Evolutionary conservation across 2,329 filamentous ascomycete species (phyloP).

Genomic region (Ophiocordyceps unilateralis): DNA sequence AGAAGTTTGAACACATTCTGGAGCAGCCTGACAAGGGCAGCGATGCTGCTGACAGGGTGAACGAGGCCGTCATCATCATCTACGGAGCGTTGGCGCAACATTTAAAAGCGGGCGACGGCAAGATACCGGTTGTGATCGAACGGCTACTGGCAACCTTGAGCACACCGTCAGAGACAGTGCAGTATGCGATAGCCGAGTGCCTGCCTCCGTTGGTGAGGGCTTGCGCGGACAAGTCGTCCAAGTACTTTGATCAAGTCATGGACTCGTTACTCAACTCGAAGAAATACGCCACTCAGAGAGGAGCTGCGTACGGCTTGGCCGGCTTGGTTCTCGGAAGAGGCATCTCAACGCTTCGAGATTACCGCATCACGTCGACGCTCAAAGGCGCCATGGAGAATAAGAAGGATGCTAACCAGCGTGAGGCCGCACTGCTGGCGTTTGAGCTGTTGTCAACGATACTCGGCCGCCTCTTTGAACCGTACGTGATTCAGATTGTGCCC

Average conservation of each 20-base stretch:
- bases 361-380: constrained; percentile 68
- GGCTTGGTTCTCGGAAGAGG: constrained; percentile 83
- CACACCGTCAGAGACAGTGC: constrained; percentile 90
- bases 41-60: constrained; percentile 71
- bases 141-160: constrained; percentile 73
- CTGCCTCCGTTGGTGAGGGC: constrained; percentile 78
- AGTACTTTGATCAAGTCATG: constrained; percentile 66
- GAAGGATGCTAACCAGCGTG: constrained; percentile 75
- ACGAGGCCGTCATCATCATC: constrained; percentile 93
- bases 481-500: constrained; percentile 88
- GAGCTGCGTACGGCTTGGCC: constrained; percentile 85
- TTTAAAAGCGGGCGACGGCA: constrained; percentile 66
- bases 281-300: constrained; percentile 81
- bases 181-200: constrained; percentile 90
- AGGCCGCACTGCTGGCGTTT: constrained; percentile 77
- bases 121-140: constrained; percentile 76
- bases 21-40: constrained; percentile 70
- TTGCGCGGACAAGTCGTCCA: constrained; percentile 57
- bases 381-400: constrained; percentile 83
- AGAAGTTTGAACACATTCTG: constrained; percentile 75
- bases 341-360: constrained; percentile 64
- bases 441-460: constrained; percentile 79
- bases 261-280: constrained; percentile 74
- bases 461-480: constrained; percentile 83
- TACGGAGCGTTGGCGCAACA: constrained; percentile 89